A percentile compares a stretch with the other conserved stretches of the same genome.
Conservation (phyloP, 2,329 filamentous ascomycete genomes). For the Xenoacremonium recifei region DNA sequence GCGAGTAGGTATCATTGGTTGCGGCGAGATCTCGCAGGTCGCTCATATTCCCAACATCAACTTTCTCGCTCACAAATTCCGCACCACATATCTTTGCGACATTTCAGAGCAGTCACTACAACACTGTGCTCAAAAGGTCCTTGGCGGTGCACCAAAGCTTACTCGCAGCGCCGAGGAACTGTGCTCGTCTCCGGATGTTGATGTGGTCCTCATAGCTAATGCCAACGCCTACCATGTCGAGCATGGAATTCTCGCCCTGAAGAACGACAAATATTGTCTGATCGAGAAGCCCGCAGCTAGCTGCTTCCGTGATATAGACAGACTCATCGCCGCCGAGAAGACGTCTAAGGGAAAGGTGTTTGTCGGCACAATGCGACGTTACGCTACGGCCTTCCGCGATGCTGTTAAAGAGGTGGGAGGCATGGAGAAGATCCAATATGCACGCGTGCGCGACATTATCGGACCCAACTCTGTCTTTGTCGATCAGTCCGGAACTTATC, state of each 20-base stretch:
- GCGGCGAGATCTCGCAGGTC: constrained; percentile 50
- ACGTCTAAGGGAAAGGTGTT: constrained; percentile 45
- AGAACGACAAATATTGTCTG: constrained; percentile 54
- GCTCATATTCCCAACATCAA: constrained; percentile 52
- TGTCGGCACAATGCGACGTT: constrained; percentile 60
- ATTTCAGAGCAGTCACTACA: constrained; percentile 35
- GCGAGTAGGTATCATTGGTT: constrained; percentile 42
- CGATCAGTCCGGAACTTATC: constrained; percentile 14
- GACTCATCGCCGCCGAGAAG: constrained; percentile 49
- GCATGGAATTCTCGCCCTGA: constrained; percentile 50
- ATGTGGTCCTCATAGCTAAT: constrained; percentile 53
- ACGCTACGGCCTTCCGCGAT: constrained; percentile 52
- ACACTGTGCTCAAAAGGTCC: constrained; percentile 23
- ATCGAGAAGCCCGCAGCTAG: constrained; percentile 59
- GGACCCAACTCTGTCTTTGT: constrained; percentile 12
- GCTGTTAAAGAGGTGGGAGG: constrained; percentile 52
- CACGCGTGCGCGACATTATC: constrained; percentile 35
- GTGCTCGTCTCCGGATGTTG: constrained; percentile 40
- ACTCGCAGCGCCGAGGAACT: constrained; percentile 41
- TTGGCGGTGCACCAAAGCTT: constrained; percentile 17
- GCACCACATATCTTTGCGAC: constrained; percentile 50
- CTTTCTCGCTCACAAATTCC: constrained; percentile 43
- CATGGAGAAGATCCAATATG: constrained; percentile 55
- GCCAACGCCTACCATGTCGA: constrained; percentile 53
- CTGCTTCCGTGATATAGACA: constrained; percentile 41